These are phyloP conservation scores for Phytopythium litorale DNA, from an alignment of 352 stramenopile genomes.

Conservation along the genomic window DNA sequence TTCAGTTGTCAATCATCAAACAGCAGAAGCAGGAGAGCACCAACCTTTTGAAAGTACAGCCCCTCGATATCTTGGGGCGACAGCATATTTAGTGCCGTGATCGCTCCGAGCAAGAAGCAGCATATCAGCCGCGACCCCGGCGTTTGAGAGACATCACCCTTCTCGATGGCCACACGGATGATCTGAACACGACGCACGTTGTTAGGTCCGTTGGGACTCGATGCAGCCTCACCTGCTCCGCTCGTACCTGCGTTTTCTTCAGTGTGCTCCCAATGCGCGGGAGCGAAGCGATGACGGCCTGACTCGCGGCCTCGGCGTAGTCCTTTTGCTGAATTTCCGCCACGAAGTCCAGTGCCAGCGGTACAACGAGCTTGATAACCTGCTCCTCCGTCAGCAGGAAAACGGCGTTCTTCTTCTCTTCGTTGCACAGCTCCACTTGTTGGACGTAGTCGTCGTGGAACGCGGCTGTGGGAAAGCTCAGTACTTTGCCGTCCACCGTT, in stretches of 20 bases:
- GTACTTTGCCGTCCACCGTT: constrained; percentile 69
- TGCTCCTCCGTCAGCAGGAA: constrained; percentile 78
- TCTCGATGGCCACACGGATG: constrained; percentile 80
- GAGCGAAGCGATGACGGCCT: constrained; percentile 50
- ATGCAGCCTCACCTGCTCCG: background rate
- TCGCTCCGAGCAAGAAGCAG: constrained; percentile 62
- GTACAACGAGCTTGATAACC: constrained; percentile 65
- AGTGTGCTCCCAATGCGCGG: constrained; percentile 48
- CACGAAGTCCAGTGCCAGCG: constrained; percentile 69
- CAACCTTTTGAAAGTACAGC: constrained; percentile 80
- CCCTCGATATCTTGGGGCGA: constrained; percentile 71
- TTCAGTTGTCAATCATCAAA: background rate
- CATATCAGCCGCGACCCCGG: constrained; percentile 76
- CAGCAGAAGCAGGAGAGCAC: background rate
- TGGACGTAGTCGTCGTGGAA: constrained; percentile 67
- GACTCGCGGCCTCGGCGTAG: constrained; percentile 58
- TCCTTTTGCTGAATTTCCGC: constrained; percentile 79
- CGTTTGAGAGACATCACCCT: constrained; percentile 76
- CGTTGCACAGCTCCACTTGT: constrained; percentile 35
- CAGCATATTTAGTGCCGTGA: constrained; percentile 69
- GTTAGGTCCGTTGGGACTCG: background rate
- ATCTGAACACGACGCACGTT: constrained; percentile 30
- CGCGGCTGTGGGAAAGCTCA: constrained; percentile 44
- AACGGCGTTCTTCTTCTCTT: constrained; percentile 54
- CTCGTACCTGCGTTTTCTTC: constrained; percentile 70